Conservation (phyloP, 148 eudicot genomes). For the Diospyros lotus region DNA sequence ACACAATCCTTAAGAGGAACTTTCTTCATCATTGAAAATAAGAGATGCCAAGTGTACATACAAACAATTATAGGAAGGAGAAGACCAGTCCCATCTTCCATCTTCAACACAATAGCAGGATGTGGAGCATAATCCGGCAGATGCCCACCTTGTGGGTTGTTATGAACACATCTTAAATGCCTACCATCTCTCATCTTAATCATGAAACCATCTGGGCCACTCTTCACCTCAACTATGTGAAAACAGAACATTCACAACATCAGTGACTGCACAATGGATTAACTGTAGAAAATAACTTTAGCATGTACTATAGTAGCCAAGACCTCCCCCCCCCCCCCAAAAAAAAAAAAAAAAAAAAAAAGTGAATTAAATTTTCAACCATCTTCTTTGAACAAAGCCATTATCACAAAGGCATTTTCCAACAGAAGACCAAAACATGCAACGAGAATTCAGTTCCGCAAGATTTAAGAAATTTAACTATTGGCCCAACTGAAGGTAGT, state of each 20-base stretch:
- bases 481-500: not conserved
- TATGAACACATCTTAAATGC: constrained; percentile 73
- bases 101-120: constrained; percentile 92
- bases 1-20: constrained; percentile 6
- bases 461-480: not conserved
- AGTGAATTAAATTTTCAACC: not conserved
- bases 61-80: constrained; percentile 94
- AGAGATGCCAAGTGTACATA: constrained; percentile 33
- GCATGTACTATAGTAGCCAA: too few species aligned
- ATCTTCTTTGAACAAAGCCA: not conserved
- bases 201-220: constrained; percentile 80
- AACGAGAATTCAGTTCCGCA: not conserved
- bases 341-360: not conserved
- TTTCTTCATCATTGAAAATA: constrained; percentile 1
- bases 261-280: not conserved
- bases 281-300: not conserved
- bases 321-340: not conserved
- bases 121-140: constrained; percentile 93
- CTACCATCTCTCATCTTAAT: constrained; percentile 90
- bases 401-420: not conserved
- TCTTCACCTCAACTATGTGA: constrained; percentile 82
- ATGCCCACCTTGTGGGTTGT: constrained; percentile 78
- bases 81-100: constrained; percentile 96
- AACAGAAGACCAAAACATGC: constrained; percentile 3
- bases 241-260: constrained; percentile 6